These are phyloP conservation scores for Salix udensis DNA, from an alignment of 345 rosid genomes.

Conservation along the genomic window DNA sequence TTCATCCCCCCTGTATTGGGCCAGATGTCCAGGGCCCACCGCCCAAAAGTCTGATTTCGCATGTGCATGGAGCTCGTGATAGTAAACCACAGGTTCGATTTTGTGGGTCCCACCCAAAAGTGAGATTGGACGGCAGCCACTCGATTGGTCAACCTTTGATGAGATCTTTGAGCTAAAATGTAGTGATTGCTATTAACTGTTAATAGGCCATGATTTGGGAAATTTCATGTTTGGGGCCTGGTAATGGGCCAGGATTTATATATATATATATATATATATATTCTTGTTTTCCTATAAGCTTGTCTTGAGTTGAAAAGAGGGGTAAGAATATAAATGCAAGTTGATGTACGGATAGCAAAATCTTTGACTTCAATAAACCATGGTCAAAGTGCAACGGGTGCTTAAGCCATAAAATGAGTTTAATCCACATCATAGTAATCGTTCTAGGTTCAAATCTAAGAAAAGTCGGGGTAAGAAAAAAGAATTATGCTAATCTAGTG, in stretches of 20 bases:
- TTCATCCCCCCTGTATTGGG: background rate
- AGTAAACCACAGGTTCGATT: background rate
- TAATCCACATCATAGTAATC: no score
- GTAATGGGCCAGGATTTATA: no score
- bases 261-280: no score
- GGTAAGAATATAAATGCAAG: background rate
- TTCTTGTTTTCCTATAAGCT: background rate
- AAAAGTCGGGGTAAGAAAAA: no score
- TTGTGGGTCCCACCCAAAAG: constrained; percentile 6
- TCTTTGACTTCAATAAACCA: background rate
- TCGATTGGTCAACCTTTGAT: constrained; percentile 12
- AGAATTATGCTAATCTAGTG: no score
- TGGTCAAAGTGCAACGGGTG: no score
- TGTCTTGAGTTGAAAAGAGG: background rate
- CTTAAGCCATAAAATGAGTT: no score
- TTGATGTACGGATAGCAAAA: background rate
- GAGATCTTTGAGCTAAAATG: constrained; percentile 1
- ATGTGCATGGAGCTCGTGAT: constrained; percentile 18
- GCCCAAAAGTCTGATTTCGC: constrained; percentile 17
- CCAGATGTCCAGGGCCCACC: constrained; percentile 5
- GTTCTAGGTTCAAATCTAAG: no score
- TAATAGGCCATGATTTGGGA: background rate
- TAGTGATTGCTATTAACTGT: constrained; percentile 4
- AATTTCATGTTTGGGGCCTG: background rate
- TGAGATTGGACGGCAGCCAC: background rate